Percentiles rank a stretch among this genome's conserved stretches.
Evolutionary conservation across 345 rosid species (phyloP).

Genomic region (Eucalyptus paniculata): DNA sequence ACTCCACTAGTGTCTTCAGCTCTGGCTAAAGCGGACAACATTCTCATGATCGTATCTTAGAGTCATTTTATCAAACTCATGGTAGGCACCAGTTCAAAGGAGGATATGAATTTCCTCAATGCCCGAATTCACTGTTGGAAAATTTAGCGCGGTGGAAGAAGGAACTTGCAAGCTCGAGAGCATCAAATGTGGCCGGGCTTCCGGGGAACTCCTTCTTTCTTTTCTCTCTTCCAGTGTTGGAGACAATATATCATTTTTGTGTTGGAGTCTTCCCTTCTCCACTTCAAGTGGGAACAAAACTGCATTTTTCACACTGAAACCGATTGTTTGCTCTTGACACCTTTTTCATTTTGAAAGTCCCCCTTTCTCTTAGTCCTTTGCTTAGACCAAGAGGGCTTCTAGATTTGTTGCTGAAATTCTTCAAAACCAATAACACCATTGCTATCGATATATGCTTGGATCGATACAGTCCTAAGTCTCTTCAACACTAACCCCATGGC

Average conservation of each 20-base stretch:
- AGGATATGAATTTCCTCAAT: too few species aligned
- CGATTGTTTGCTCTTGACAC: conserved; percentile 45
- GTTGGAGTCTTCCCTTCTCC: conserved; percentile 10
- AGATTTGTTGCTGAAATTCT: conserved; percentile 81
- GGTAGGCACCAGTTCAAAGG: too few species aligned
- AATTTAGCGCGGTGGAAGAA: fast-evolving
- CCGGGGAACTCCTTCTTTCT: too few species aligned
- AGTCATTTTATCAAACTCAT: too few species aligned
- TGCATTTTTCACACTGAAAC: conserved; percentile 64
- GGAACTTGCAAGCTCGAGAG: fast-evolving
- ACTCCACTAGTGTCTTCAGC: too few species aligned
- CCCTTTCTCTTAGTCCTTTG: conserved; percentile 12
- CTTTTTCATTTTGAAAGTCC: conserved; percentile 1
- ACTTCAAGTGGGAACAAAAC: conserved; percentile 70
- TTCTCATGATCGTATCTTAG: too few species aligned
- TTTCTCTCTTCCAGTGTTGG: too few species aligned
- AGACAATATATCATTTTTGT: too few species aligned
- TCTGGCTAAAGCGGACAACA: too few species aligned
- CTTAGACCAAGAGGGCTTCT: conserved; percentile 52
- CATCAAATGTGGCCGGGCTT: too few species aligned
- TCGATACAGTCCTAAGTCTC: conserved; percentile 67
- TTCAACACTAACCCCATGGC: conserved; percentile 55
- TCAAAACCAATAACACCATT: conserved; percentile 56
- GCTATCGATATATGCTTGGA: conserved; percentile 69
- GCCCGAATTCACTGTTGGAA: too few species aligned